phyloP scores from a whole-genome alignment of 768 basidiomycete genomes.

The Russula olivacea region DNA sequence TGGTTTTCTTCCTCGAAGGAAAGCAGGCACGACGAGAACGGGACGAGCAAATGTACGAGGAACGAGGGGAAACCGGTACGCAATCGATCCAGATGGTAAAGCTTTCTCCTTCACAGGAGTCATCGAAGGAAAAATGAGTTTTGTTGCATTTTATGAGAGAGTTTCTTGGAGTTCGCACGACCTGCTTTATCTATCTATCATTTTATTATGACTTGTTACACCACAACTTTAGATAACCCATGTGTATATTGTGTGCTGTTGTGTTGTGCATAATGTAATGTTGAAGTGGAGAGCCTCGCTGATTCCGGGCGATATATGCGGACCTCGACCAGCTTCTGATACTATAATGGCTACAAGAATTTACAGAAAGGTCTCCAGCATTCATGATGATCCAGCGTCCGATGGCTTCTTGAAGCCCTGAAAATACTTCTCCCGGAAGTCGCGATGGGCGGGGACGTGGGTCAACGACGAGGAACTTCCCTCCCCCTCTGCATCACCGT shows the following conservation, averaged over 20 bases:
- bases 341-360: not conserved
- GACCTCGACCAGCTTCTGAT: not conserved
- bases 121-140: not conserved
- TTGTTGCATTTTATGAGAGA: not conserved
- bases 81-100: not conserved
- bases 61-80: not conserved
- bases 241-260: too few species aligned
- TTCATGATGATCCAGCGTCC: not conserved
- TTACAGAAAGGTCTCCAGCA: not conserved
- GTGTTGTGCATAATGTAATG: too few species aligned
- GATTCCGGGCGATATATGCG: not conserved
- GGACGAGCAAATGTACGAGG: constrained; percentile 48
- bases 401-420: constrained; percentile 60
- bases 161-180: not conserved
- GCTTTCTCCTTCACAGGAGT: not conserved
- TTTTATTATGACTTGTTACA: too few species aligned
- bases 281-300: not conserved
- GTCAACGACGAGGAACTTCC: not conserved
- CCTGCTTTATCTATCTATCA: too few species aligned
- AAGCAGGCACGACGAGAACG: constrained; percentile 54
- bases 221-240: too few species aligned
- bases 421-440: constrained; percentile 87
- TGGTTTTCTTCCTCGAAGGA: constrained; percentile 51
- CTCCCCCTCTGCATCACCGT: not conserved
- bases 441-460: constrained; percentile 77